Evolutionary conservation across 148 eudicot species (phyloP), one percentile per base, ranked within the genome.

Genomic region (Vaccinium myrtillus): DNA sequence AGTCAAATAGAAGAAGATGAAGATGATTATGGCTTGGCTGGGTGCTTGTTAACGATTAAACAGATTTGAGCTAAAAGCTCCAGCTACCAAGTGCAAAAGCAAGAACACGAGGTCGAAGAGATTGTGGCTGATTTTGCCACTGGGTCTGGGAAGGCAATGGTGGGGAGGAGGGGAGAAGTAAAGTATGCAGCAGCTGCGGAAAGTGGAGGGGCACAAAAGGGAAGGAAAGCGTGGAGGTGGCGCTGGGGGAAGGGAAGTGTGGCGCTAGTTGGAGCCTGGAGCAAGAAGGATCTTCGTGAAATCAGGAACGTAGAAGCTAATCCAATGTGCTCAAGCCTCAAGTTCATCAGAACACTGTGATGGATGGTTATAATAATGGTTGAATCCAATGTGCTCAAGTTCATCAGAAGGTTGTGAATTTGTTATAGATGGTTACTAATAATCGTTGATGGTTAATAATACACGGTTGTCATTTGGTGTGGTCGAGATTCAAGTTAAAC

Each of bases 281-380:
- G 63, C 21, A 7, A 58, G n/a, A 58, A 58, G 18, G 21, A 58
- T 18, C 21, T 58, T 58, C 63, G 5, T 2, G n/a, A 58, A 58
- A 58, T 58, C n/a, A 58, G 63, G 63, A 58, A 59, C 7, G 65
- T 19, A 59, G 23, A 25, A 19, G 65, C 65, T 59, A 59, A 59
- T 59, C 65, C 65, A 59, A 59, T 19, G 67, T 59, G 67, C 67
- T 59, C 67, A 59, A 59, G 67, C 21, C 67, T 59, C 67, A 59
- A 59, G 67, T 59, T 59, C 67, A 59, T 8, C 67, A 21, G 67
- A 59, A 21, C 1, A 21, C 11, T 59, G 25, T 59, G 23, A 21
- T 21, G 67, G 67, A 59, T 21, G 67, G 25, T 59, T 59, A 59
- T 59, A 59, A 59, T 21, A 59, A 59, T 59, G 25, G 67, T 59